Percentiles rank a stretch among this genome's conserved stretches.
phyloP scores from a whole-genome alignment of 139 green algal species.

The Pleodorina starrii region DNA sequence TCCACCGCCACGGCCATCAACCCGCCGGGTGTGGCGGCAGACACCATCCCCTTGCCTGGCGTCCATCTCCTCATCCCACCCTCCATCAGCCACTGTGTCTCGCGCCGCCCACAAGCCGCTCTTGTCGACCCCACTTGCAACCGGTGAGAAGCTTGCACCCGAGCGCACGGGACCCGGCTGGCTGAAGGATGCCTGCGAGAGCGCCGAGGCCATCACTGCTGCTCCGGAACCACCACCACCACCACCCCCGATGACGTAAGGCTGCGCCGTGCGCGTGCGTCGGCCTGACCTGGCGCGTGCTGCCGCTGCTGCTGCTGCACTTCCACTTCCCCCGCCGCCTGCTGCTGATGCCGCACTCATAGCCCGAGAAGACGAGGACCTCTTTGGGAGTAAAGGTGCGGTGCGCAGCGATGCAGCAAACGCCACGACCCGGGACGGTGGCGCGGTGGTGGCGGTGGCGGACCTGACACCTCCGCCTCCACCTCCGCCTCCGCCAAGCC shows the following conservation, averaged over 20 bases:
- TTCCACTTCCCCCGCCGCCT: not conserved
- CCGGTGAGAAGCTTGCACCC: too few relatives aligned
- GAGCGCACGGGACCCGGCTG: not conserved
- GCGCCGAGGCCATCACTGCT: not conserved
- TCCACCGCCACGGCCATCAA: not conserved
- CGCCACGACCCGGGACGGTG: not conserved
- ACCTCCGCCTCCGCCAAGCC: not conserved
- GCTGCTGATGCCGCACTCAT: not conserved
- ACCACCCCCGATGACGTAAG: too few relatives aligned
- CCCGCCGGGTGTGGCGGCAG: too few relatives aligned
- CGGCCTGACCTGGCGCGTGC: not conserved
- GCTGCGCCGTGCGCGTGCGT: not conserved
- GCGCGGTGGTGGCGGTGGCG: too few relatives aligned
- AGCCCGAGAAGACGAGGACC: too few relatives aligned
- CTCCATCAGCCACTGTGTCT: not conserved
- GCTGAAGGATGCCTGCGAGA: not conserved
- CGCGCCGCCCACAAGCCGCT: not conserved
- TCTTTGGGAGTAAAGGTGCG: not conserved
- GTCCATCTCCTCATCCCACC: not conserved
- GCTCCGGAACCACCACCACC: too few relatives aligned
- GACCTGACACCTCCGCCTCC: not conserved
- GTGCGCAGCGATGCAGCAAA: constrained; percentile 11
- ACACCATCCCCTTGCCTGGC: not conserved
- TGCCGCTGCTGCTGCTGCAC: not conserved
- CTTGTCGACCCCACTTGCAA: not conserved